Conservation (phyloP, 106 monocot genomes). For the Dendrobium catenatum region DNA sequence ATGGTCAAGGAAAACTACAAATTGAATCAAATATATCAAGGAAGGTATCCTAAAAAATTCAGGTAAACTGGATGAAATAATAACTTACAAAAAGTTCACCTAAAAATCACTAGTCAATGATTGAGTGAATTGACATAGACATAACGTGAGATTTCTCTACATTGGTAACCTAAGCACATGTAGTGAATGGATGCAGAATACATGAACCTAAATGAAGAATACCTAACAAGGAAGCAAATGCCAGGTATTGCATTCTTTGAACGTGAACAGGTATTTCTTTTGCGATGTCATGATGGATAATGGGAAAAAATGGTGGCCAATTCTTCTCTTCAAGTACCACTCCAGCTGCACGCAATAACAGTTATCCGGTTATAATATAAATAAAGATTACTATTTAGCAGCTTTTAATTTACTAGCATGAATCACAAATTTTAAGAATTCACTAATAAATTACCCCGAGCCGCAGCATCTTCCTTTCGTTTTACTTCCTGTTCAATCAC, state of each 20-base stretch:
- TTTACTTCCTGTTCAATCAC: conserved; percentile 50
- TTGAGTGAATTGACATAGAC: neutral
- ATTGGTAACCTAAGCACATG: neutral
- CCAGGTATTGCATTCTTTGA: conserved; percentile 78
- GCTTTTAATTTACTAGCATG: neutral
- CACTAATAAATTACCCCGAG: conserved; percentile 33
- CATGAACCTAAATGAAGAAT: conserved; percentile 7
- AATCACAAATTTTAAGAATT: neutral
- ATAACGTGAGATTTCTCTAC: neutral
- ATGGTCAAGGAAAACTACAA: neutral
- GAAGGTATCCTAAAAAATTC: neutral
- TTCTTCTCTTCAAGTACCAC: conserved; percentile 83
- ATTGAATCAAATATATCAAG: neutral
- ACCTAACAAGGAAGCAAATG: conserved; percentile 90
- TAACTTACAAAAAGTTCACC: neutral
- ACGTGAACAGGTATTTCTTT: conserved; percentile 88
- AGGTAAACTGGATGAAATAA: neutral
- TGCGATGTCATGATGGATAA: conserved; percentile 86
- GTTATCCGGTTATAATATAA: neutral
- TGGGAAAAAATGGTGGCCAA: conserved; percentile 89
- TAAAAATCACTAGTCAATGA: neutral
- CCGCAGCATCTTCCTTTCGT: conserved; percentile 80
- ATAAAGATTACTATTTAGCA: neutral
- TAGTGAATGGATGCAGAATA: neutral
- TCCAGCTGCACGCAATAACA: conserved; percentile 49